phyloP scores from a whole-genome alignment of 1,284 basidiomycete genomes.

The Boletus mariae region DNA sequence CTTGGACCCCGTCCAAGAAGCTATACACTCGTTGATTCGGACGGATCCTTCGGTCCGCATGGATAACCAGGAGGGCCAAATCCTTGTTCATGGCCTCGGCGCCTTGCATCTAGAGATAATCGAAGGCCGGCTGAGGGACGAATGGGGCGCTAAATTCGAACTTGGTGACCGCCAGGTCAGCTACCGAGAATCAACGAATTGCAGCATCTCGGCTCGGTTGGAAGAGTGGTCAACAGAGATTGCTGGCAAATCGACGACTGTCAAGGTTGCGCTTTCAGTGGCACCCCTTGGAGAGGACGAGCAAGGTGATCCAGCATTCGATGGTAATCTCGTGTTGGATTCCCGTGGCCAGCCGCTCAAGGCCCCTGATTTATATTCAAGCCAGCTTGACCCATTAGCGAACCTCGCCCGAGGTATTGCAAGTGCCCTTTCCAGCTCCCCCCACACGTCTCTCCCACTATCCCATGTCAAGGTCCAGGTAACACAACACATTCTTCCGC shows the following conservation, averaged over 20 bases:
- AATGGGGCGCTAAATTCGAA: slow-evolving; percentile 78
- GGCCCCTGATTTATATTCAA: slow-evolving; percentile 47
- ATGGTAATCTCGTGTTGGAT: slow-evolving; percentile 68
- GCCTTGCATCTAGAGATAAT: slow-evolving; percentile 86
- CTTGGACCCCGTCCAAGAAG: slow-evolving; percentile 70
- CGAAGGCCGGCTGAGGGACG: slow-evolving; percentile 72
- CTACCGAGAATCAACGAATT: slow-evolving; percentile 70
- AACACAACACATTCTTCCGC: slow-evolving; percentile 40
- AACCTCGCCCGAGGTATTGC: slow-evolving; percentile 64
- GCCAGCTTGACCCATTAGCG: slow-evolving; percentile 41
- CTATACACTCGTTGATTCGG: slow-evolving; percentile 70
- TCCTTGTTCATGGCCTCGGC: slow-evolving; percentile 81
- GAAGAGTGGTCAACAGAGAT: slow-evolving; percentile 61
- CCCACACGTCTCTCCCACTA: slow-evolving; percentile 67
- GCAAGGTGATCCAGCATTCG: slow-evolving; percentile 64
- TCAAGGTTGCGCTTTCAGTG: slow-evolving; percentile 51
- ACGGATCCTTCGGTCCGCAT: slow-evolving; percentile 84
- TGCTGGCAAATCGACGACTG: slow-evolving; percentile 46
- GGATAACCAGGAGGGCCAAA: slow-evolving; percentile 77
- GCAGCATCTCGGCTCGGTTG: slow-evolving; percentile 26
- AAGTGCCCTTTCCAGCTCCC: slow-evolving; percentile 69
- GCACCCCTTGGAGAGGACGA: slow-evolving; percentile 53
- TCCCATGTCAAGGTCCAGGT: slow-evolving; percentile 61
- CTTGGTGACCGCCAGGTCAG: slow-evolving; percentile 76
- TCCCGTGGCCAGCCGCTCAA: slow-evolving; percentile 48